Evolutionary conservation across 257 asterid species (phyloP).

Genomic region (Fraxinus anomala): DNA sequence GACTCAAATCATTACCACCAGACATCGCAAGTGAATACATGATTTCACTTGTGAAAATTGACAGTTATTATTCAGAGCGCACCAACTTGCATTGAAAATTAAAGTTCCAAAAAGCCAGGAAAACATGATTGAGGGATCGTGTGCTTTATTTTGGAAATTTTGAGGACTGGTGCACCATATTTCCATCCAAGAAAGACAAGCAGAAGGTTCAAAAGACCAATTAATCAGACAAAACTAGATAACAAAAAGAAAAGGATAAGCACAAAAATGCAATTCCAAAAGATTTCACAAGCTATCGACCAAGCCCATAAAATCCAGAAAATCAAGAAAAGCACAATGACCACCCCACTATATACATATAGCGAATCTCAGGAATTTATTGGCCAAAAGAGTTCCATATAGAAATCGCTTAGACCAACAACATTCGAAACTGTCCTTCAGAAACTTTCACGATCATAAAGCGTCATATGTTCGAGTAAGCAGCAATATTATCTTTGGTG

Average conservation of each 20-base stretch:
- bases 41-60: not conserved
- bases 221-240: constrained; percentile 32
- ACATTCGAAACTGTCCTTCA: too few species aligned
- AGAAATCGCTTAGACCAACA: too few species aligned
- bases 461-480: too few species aligned
- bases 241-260: constrained; percentile 23
- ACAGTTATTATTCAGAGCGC: not conserved
- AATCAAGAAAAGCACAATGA: constrained; percentile 24
- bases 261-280: constrained; percentile 36
- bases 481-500: too few species aligned
- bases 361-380: too few species aligned
- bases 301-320: constrained; percentile 7
- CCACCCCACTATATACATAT: not conserved
- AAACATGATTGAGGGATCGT: not conserved
- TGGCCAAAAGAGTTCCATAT: too few species aligned
- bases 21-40: not conserved
- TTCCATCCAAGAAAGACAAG: constrained; percentile 28
- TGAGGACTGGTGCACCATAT: not conserved
- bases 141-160: not conserved
- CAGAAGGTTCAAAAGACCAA: constrained; percentile 26
- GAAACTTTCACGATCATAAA: too few species aligned
- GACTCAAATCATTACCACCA: not conserved
- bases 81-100: not conserved
- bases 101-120: not conserved
- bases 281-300: constrained; percentile 35